Conservation (phyloP, 2,329 filamentous ascomycete species). For the Aspergillus udagawae region DNA sequence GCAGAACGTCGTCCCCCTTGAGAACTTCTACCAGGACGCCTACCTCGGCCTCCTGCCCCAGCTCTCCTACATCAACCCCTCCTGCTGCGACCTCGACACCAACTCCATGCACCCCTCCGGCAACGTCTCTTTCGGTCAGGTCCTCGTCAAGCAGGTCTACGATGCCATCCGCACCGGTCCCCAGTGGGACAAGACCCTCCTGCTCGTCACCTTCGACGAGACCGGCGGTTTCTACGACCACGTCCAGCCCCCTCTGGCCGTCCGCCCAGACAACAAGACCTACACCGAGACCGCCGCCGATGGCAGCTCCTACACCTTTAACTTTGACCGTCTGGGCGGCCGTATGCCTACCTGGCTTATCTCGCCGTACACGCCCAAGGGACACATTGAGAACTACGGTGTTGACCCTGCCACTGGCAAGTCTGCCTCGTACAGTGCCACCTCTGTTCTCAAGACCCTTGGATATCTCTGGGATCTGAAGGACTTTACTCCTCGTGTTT, state of each 20-base stretch:
- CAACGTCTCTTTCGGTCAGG: constrained; percentile 33
- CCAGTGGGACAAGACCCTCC: constrained; percentile 34
- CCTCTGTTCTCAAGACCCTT: constrained; percentile 29
- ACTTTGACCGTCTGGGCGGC: constrained; percentile 25
- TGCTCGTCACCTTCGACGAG: constrained; percentile 35
- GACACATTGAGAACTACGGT: constrained; percentile 26
- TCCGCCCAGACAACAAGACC: constrained; percentile 31
- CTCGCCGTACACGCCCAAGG: constrained; percentile 23
- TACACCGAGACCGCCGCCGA: constrained; percentile 31
- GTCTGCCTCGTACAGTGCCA: constrained; percentile 22
- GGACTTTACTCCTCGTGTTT: constrained; percentile 25
- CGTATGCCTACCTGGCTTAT: constrained; percentile 30
- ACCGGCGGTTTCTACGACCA: constrained; percentile 38
- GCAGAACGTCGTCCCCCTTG: not conserved
- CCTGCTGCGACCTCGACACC: constrained; percentile 37
- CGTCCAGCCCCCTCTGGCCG: constrained; percentile 29
- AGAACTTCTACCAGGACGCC: constrained; percentile 27
- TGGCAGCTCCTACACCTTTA: constrained; percentile 23
- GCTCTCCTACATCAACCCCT: constrained; percentile 36
- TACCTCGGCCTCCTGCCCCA: constrained; percentile 28
- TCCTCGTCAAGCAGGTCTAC: constrained; percentile 36
- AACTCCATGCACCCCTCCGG: constrained; percentile 23
- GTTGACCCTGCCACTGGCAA: constrained; percentile 23
- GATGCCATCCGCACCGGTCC: constrained; percentile 32
- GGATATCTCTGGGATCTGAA: constrained; percentile 29